Evolutionary conservation across 768 basidiomycete species (phyloP), one percentile per base, ranked within the genome.

Genomic region (Amanita fuliginea): DNA sequence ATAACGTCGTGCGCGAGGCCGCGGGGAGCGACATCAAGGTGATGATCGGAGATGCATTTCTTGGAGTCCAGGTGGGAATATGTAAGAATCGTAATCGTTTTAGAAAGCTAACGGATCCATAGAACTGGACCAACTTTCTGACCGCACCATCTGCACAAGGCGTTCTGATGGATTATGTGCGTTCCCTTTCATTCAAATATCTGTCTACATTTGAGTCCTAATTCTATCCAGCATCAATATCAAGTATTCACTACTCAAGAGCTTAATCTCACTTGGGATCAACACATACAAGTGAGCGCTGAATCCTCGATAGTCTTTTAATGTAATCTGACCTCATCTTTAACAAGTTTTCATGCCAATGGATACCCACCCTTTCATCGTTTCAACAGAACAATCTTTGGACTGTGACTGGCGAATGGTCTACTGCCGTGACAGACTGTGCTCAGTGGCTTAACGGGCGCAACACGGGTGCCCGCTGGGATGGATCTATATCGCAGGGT

Each of bases 351-450:
- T 77, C 79, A 0, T 88, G 86, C 59, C 67, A 66, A 33, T 67
- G 73, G 48, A 69, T 71, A 10, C 59, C 68, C 22, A 67, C 58
- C 42, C 68, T 83, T 16, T 62, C 68, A 3, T 52, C 62, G 2
- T 85, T 69, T 58, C 70, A 77, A 5, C 51, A 67, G 4, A 62
- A 66, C 8, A 81, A 82, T 54, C 67, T 89, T 28, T 87, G 81
- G 81, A 87, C 84, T 2, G 68, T 88, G 26, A 70, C 82, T 10
- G 86, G 88, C 19, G 89, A 92, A 69, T 92, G 85, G 80, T 83
- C 84, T 13, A 78, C 73, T 18, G 80, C 84, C 0, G 63, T 72
- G 7, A 87, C 84, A 0, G 86, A 87, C 60, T 91, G 87, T 57
- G 81, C 87, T 0, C 64, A 64, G 56, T 90, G 83, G 83, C 68